Percentiles rank a stretch among this genome's conserved stretches.
Evolutionary conservation across 2,329 filamentous ascomycete species (phyloP).

Genomic region (Pseudocercospora fuligena): DNA sequence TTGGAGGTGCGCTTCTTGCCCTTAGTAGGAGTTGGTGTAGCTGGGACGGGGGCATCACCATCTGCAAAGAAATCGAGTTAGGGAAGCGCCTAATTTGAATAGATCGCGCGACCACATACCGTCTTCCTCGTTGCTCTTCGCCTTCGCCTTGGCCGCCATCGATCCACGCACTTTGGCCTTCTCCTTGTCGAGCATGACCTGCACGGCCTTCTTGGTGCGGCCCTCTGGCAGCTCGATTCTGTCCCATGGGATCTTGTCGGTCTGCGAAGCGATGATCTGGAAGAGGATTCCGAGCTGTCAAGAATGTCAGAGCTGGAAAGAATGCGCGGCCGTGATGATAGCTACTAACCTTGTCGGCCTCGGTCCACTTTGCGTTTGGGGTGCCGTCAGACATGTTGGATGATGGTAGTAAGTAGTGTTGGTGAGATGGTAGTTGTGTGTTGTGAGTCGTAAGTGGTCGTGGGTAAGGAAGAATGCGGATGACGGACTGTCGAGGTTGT

Average conservation of each 20-base stretch:
- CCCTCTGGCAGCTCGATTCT: conserved; percentile 37
- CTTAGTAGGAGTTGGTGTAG: conserved; percentile 24
- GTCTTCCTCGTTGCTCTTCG: neutral
- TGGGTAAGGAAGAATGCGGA: conserved; percentile 10
- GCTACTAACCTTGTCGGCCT: conserved; percentile 38
- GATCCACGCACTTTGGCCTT: conserved; percentile 34
- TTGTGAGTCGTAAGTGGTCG: neutral
- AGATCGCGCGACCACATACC: neutral
- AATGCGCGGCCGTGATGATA: neutral
- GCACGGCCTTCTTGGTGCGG: conserved; percentile 37
- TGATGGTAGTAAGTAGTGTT: conserved; percentile 10
- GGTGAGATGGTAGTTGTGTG: conserved; percentile 13
- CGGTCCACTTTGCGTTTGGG: conserved; percentile 37
- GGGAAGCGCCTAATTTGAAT: neutral
- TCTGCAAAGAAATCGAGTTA: conserved; percentile 9
- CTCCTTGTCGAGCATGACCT: conserved; percentile 41
- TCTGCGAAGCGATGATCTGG: conserved; percentile 36
- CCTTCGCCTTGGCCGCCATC: conserved; percentile 11
- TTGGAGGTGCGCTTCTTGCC: conserved; percentile 33
- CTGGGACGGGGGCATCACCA: conserved; percentile 8
- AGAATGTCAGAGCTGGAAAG: neutral
- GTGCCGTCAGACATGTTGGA: conserved; percentile 32
- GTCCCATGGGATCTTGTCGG: conserved; percentile 36
- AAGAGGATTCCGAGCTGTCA: conserved; percentile 35
- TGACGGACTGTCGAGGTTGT: neutral